Evolutionary conservation across 768 basidiomycete genomes (phyloP).

Genomic region (Mycena rosella): DNA sequence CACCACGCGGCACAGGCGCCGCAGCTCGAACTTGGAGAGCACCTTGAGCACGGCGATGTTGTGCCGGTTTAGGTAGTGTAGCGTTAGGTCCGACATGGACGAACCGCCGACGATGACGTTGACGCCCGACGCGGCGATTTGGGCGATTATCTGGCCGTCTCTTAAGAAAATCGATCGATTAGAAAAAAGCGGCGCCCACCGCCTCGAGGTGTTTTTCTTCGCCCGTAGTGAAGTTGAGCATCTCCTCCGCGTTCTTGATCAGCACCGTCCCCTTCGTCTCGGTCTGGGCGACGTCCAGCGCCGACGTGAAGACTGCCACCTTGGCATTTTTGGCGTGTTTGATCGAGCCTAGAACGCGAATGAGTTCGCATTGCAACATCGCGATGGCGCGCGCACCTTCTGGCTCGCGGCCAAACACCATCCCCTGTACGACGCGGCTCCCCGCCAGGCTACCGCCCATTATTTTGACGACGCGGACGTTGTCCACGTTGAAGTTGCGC

Average conservation of each 20-base stretch:
- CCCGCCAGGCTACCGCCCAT: slow-evolving; percentile 91
- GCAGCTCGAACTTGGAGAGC: slow-evolving; percentile 97
- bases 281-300: slow-evolving; percentile 94
- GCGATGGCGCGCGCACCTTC: slow-evolving; percentile 71
- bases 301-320: slow-evolving; percentile 95
- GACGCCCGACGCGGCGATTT: slow-evolving; percentile 96
- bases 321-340: slow-evolving; percentile 90
- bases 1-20: slow-evolving; percentile 93
- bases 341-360: slow-evolving; percentile 68
- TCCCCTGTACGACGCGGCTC: slow-evolving; percentile 93
- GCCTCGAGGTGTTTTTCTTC: slow-evolving; percentile 98
- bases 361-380: background rate
- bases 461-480: slow-evolving; percentile 98
- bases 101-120: slow-evolving; percentile 95
- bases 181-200: slow-evolving; percentile 49
- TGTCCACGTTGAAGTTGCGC: slow-evolving; percentile 97
- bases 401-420: slow-evolving; percentile 98
- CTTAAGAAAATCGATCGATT: slow-evolving; percentile 7
- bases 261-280: slow-evolving; percentile 99
- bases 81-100: slow-evolving; percentile 92
- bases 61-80: slow-evolving; percentile 96
- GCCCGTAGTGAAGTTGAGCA: slow-evolving; percentile 96
- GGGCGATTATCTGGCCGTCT: slow-evolving; percentile 85
- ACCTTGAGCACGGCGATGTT: slow-evolving; percentile 97
- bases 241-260: slow-evolving; percentile 94